Percentiles rank a stretch among this genome's conserved stretches.
Evolutionary conservation across 805 yeast species (phyloP).

Genomic region (Monosporozyma yasuniensis): DNA sequence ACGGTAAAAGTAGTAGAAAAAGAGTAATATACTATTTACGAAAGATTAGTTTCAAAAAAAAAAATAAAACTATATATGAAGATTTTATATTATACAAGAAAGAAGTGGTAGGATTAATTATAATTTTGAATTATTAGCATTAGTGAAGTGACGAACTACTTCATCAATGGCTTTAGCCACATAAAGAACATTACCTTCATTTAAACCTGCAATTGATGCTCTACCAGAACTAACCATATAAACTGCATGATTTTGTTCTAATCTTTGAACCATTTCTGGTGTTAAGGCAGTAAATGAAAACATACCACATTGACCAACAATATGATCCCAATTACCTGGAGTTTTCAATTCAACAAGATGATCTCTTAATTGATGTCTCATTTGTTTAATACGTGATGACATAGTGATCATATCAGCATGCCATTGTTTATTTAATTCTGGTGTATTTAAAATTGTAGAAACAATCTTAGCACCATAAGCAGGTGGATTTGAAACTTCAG

Average conservation of each 20-base stretch:
- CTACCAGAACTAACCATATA: conserved; percentile 79
- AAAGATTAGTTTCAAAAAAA: no score
- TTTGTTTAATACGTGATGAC: conserved; percentile 72
- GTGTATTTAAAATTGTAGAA: conserved; percentile 57
- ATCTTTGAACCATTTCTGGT: conserved; percentile 63
- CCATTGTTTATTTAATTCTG: conserved; percentile 73
- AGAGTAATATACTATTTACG: not conserved
- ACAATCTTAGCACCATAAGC: conserved; percentile 93
- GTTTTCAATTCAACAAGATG: conserved; percentile 56
- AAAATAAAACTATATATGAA: no score
- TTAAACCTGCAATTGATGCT: conserved; percentile 90
- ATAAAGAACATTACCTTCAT: conserved; percentile 61
- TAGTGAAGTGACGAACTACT: conserved; percentile 42
- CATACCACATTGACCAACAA: conserved; percentile 89
- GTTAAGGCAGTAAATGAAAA: conserved; percentile 87
- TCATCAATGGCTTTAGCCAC: conserved; percentile 79
- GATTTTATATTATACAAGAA: no score
- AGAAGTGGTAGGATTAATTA: not conserved
- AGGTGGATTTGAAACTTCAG: conserved; percentile 90
- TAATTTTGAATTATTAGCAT: conserved; percentile 5
- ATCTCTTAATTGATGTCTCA: conserved; percentile 63
- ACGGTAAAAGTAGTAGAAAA: not conserved
- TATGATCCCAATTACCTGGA: conserved; percentile 91
- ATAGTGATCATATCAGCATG: conserved; percentile 70
- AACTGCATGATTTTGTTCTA: conserved; percentile 71